phyloP scores from a whole-genome alignment of 2,329 filamentous ascomycete genomes.

The Nigrospora osmanthi region DNA sequence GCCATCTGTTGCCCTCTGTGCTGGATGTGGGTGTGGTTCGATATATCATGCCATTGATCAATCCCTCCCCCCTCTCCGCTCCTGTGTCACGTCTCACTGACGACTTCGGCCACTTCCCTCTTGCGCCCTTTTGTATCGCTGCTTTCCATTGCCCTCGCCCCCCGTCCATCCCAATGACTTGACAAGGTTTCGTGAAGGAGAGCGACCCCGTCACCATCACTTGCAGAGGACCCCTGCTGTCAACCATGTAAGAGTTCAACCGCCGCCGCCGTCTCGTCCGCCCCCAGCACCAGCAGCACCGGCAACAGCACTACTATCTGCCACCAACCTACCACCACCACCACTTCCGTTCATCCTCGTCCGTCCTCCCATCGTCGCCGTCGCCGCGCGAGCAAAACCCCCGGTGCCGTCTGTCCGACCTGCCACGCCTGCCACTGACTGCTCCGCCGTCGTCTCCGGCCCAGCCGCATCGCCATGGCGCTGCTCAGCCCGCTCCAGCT shows the following conservation, averaged over 20 bases:
- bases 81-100: not conserved
- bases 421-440: too few relatives aligned
- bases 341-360: too few relatives aligned
- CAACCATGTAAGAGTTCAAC: not conserved
- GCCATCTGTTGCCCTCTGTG: too few relatives aligned
- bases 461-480: slow-evolving; percentile 30
- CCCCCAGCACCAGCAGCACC: not conserved
- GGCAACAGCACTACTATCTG: not conserved
- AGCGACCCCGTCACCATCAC: too few relatives aligned
- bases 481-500: slow-evolving; percentile 46
- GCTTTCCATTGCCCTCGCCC: too few relatives aligned
- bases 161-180: too few relatives aligned
- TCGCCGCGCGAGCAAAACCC: too few relatives aligned
- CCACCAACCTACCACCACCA: not conserved
- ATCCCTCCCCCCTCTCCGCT: not conserved
- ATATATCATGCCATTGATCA: slow-evolving; percentile 1
- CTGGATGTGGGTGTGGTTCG: not conserved
- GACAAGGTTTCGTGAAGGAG: too few relatives aligned
- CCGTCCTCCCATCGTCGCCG: too few relatives aligned
- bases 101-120: too few relatives aligned
- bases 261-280: not conserved
- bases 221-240: not conserved
- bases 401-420: too few relatives aligned
- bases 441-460: not conserved
- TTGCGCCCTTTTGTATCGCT: too few relatives aligned